phyloP scores from a whole-genome alignment of 441 rosid species.

The Arabidopsis lyrata region DNA sequence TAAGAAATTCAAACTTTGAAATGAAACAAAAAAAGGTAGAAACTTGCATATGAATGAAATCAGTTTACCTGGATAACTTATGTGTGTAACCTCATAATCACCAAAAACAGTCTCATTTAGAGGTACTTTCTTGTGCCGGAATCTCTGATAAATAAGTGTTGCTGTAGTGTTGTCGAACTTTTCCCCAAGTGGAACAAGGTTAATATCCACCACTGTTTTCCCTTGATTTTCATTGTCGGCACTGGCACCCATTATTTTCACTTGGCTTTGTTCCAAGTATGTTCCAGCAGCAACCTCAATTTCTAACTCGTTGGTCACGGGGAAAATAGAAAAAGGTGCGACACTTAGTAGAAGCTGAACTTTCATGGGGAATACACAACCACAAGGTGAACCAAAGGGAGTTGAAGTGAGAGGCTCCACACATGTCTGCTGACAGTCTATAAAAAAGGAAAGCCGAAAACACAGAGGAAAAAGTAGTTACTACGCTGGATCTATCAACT shows the following conservation, averaged over 20 bases:
- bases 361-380: conserved; percentile 96
- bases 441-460: conserved; percentile 35
- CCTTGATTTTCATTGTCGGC: conserved; percentile 92
- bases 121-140: conserved; percentile 76
- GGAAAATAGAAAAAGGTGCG: conserved; percentile 88
- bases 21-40: conserved; percentile 23
- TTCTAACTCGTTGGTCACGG: conserved; percentile 87
- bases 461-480: conserved; percentile 27
- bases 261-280: conserved; percentile 95
- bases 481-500: not conserved
- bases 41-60: conserved; percentile 31
- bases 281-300: conserved; percentile 93
- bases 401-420: conserved; percentile 87
- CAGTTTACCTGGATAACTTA: conserved; percentile 84
- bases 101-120: conserved; percentile 83
- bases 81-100: conserved; percentile 68
- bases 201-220: conserved; percentile 80
- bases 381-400: conserved; percentile 96
- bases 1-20: conserved; percentile 35
- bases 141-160: conserved; percentile 73
- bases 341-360: conserved; percentile 81
- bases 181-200: conserved; percentile 96
- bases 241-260: conserved; percentile 95
- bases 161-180: conserved; percentile 98
- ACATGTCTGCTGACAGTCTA: conserved; percentile 93